Conservation (phyloP, 2,329 filamentous ascomycete genomes). For the Trichophyton equinum region DNA sequence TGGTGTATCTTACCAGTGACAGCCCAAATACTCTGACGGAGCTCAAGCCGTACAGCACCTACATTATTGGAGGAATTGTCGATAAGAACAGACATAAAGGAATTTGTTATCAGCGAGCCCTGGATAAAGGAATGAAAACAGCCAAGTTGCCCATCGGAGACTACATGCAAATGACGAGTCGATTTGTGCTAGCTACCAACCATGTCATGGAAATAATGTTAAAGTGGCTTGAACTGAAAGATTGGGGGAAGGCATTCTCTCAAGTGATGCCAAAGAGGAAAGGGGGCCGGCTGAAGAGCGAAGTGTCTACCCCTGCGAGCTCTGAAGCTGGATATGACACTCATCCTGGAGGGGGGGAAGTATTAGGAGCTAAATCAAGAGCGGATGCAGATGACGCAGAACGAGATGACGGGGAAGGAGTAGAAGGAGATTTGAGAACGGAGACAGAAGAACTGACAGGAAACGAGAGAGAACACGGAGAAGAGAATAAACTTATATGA, state of each 20-base stretch:
- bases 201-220: slow-evolving; percentile 97
- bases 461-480: background rate
- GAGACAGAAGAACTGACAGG: too few relatives aligned
- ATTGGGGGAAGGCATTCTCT: slow-evolving; percentile 86
- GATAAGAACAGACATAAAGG: slow-evolving; percentile 96
- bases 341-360: background rate
- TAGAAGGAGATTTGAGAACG: too few relatives aligned
- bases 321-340: slow-evolving; percentile 6
- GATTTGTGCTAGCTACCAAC: slow-evolving; percentile 80
- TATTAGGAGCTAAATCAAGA: background rate
- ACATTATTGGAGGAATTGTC: slow-evolving; percentile 87
- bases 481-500: background rate
- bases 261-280: slow-evolving; percentile 84
- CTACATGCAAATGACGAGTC: slow-evolving; percentile 79
- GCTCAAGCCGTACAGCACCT: slow-evolving; percentile 76
- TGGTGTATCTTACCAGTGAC: slow-evolving; percentile 86
- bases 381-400: background rate
- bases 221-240: slow-evolving; percentile 74
- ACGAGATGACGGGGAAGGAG: background rate
- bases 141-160: slow-evolving; percentile 91
- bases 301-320: background rate
- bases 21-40: slow-evolving; percentile 72
- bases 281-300: slow-evolving; percentile 14
- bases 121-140: slow-evolving; percentile 64
- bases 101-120: slow-evolving; percentile 73